Conservation (phyloP, 2,329 filamentous ascomycete genomes). For the Aspergillus luchuensis region DNA sequence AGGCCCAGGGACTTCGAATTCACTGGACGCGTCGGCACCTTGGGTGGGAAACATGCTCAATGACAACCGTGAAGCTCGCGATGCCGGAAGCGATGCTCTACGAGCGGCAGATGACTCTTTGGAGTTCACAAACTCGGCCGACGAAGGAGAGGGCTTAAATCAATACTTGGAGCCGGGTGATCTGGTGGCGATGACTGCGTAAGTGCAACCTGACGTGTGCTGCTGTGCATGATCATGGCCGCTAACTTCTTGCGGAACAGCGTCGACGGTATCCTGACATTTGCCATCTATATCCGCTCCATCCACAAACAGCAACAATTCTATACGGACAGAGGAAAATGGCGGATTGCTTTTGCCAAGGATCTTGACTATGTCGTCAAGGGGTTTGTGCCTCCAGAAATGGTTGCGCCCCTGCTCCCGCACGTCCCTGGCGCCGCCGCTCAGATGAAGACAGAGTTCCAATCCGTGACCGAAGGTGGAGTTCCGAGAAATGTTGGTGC, state of each 20-base stretch:
- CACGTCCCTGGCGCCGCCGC: constrained; percentile 50
- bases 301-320: constrained; percentile 47
- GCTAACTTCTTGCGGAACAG: constrained; percentile 11
- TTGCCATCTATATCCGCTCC: constrained; percentile 46
- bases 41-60: constrained; percentile 40
- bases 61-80: constrained; percentile 31
- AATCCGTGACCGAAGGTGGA: constrained; percentile 43
- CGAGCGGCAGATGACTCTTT: constrained; percentile 28
- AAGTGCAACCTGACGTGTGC: constrained; percentile 11
- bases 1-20: constrained; percentile 23
- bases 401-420: constrained; percentile 51
- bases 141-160: constrained; percentile 33
- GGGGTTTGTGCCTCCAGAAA: constrained; percentile 48
- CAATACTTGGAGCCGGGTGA: constrained; percentile 45
- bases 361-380: constrained; percentile 54
- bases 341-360: constrained; percentile 41
- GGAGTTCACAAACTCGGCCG: constrained; percentile 29
- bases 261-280: constrained; percentile 31
- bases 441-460: constrained; percentile 31
- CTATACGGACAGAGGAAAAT: constrained; percentile 47
- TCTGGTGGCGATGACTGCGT: constrained; percentile 40
- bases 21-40: constrained; percentile 12
- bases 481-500: constrained; percentile 43
- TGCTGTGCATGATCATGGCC: not conserved
- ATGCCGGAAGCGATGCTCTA: constrained; percentile 29